Conservation (phyloP, 2,329 filamentous ascomycete genomes). For the Eutypa lata region DNA sequence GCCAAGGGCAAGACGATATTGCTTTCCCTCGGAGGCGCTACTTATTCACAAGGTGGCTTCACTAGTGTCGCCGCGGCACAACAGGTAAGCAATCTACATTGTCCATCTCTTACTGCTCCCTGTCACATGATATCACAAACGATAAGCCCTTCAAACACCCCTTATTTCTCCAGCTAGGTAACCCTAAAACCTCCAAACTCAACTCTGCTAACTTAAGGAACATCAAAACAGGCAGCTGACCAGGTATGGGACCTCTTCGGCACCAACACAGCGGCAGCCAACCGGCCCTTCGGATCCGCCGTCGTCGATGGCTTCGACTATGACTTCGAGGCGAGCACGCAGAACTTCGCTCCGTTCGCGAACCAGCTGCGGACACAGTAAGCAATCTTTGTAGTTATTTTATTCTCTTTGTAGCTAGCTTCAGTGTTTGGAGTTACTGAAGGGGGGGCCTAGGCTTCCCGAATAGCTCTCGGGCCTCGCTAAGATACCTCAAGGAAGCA, state of each 20-base stretch:
- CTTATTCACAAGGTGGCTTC: constrained; percentile 65
- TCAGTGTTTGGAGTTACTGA: too few relatives aligned
- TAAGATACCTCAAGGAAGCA: too few relatives aligned
- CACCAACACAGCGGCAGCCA: constrained; percentile 41
- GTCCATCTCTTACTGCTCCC: too few relatives aligned
- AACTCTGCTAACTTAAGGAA: too few relatives aligned
- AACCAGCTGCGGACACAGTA: constrained; percentile 49
- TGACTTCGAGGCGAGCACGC: constrained; percentile 60
- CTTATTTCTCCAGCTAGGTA: too few relatives aligned
- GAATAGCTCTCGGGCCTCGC: too few relatives aligned
- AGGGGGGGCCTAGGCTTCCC: too few relatives aligned
- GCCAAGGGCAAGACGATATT: constrained; percentile 63
- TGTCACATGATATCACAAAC: too few relatives aligned
- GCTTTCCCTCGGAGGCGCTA: constrained; percentile 66
- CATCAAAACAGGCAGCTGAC: constrained; percentile 41
- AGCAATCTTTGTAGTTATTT: too few relatives aligned
- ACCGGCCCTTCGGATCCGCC: constrained; percentile 63
- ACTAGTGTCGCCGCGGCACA: constrained; percentile 44
- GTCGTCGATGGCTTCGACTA: constrained; percentile 71
- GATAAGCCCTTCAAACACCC: too few relatives aligned
- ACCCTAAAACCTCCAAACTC: too few relatives aligned
- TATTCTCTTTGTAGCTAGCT: too few relatives aligned
- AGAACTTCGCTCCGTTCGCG: constrained; percentile 58
- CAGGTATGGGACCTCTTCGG: constrained; percentile 69
- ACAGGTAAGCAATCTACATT: constrained; percentile 26